phyloP scores from a whole-genome alignment of 192 early-diverging fungal genomes.

The Coemansia sp. region DNA sequence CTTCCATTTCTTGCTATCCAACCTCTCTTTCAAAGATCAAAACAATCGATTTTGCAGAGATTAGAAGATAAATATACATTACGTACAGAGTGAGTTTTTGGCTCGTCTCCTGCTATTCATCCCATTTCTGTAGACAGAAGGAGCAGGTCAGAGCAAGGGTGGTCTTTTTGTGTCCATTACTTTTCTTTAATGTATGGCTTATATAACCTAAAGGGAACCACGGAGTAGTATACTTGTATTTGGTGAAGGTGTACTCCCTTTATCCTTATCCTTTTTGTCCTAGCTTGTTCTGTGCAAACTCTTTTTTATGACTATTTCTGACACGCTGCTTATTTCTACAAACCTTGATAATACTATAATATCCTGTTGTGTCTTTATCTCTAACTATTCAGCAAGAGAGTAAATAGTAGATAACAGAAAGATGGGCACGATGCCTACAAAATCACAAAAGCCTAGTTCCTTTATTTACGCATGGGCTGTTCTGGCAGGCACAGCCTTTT shows the following conservation, averaged over 20 bases:
- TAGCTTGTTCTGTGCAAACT: background rate
- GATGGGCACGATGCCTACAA: constrained; percentile 1
- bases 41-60: background rate
- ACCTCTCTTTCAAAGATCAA: background rate
- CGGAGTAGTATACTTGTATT: background rate
- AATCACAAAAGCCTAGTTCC: background rate
- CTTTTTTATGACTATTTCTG: background rate
- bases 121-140: background rate
- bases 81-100: background rate
- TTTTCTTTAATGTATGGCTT: constrained; percentile 5
- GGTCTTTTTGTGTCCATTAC: background rate
- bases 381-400: background rate
- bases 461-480: constrained; percentile 9
- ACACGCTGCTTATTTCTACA: background rate
- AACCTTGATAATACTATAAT: background rate
- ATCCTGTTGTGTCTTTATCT: background rate
- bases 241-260: background rate
- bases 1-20: background rate
- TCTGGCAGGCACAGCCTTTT: constrained; percentile 5
- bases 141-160: background rate
- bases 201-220: constrained; percentile 2
- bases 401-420: background rate
- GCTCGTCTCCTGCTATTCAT: background rate
- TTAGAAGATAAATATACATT: background rate
- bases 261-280: background rate